Evolutionary conservation across 2,329 filamentous ascomycete genomes (phyloP), one percentile per base, ranked within the genome.

Genomic region (Talaromyces sp.): DNA sequence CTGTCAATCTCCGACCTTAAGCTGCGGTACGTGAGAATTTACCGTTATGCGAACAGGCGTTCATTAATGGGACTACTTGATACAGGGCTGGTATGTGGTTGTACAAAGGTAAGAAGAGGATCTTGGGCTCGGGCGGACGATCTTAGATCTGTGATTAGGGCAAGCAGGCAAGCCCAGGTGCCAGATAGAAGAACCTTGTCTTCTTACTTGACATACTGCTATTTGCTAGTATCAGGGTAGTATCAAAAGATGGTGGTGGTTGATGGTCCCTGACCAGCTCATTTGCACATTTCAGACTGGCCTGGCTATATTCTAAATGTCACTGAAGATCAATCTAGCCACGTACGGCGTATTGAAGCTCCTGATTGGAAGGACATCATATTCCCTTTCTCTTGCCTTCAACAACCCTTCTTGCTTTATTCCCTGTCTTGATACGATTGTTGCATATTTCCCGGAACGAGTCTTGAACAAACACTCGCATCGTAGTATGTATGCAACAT

Each of bases 71-170:
- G 21, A 31, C 7, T 25, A 46, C 14, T 9, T 12, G 35, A 37
- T 44, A 7, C 25, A 50, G 46, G 46, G 25, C 31, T n/a, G 46
- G 33, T 52, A 28, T 33, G 48, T 52, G 48, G 48, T 52, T 33
- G 48, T 52, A 52, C 48, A 52, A 35, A 52, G 14, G 2, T 12
- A 44, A 11, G 18, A 44, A 5, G 48, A 21, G 11, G 18, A 54
- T 54, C 31, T 54, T 21, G 50, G 31, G n/a, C 33, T n/a, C 46
- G 25, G 25, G 23, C 46, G 28, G 48, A 16, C 11, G 28, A 52
- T 52, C 48, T 52, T 25, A 52, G 48, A 52, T 52, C 28, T 52
- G 18, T 28, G 11, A 18, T 54, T 54, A 54, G 31, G 50, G 50
- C 50, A 35, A 23, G 46, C 11, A 28, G 14, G 3, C 40, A n/a